Evolutionary conservation across 768 basidiomycete species (phyloP).

Genomic region (Phaeotremella fagi): DNA sequence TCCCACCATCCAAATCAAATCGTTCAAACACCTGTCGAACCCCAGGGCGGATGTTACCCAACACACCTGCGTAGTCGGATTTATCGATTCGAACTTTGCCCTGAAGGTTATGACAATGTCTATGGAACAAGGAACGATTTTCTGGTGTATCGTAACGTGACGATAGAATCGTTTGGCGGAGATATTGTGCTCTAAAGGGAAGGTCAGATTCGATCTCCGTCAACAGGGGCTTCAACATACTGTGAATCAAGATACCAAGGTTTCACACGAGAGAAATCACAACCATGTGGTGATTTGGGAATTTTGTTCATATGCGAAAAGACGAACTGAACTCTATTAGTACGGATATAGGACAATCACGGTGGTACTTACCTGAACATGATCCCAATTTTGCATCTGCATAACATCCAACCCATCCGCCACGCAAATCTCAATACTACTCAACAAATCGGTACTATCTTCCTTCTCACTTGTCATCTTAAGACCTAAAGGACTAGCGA

Average conservation of each 20-base stretch:
- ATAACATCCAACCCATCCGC: constrained; percentile 89
- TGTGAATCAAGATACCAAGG: constrained; percentile 95
- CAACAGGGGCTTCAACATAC: constrained; percentile 62
- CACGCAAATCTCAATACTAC: constrained; percentile 85
- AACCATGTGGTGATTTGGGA: constrained; percentile 86
- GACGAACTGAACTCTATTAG: constrained; percentile 59
- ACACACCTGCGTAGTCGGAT: constrained; percentile 63
- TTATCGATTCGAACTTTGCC: constrained; percentile 70
- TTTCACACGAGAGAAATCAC: constrained; percentile 94
- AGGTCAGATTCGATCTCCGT: constrained; percentile 1
- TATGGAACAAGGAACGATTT: constrained; percentile 70
- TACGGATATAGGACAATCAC: neutral
- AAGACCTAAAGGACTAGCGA: constrained; percentile 89
- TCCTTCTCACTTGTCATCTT: constrained; percentile 91
- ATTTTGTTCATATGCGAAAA: constrained; percentile 78
- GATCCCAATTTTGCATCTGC: constrained; percentile 99
- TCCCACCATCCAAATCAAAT: constrained; percentile 24
- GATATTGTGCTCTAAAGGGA: constrained; percentile 62
- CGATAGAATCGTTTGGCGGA: constrained; percentile 84
- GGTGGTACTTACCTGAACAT: constrained; percentile 67
- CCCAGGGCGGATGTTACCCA: constrained; percentile 66
- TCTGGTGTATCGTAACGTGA: constrained; percentile 88
- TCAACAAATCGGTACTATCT: constrained; percentile 85
- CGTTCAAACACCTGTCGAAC: constrained; percentile 65
- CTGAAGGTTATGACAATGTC: constrained; percentile 69